Base-by-base conservation (phyloP, 768 basidiomycete genomes). In the Steccherinum ochraceum region DNA sequence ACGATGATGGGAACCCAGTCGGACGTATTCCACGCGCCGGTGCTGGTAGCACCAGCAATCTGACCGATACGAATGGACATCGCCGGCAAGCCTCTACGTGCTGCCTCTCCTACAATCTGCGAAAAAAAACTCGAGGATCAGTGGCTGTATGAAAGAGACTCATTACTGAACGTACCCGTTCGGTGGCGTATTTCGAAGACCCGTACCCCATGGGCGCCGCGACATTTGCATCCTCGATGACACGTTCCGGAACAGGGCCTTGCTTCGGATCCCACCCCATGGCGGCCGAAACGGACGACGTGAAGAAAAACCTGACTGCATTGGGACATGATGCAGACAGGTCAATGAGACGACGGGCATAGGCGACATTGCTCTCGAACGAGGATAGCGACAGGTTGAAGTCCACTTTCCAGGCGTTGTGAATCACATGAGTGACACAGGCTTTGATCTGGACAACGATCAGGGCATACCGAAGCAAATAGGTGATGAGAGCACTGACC, bases 391-490 rank as follows among this genome's bases (percentile, higher is more conserved):
- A 35, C 10, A 63, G 52, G 49, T 65, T 67, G 62, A 75, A 75
- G 53, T 75, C 66, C 11, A 72, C 66, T 12, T 56, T 64, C 72
- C 72, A 74, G 16, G 71, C 72, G 58, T 50, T 30, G 48, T 45
- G 46, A 12, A 56, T 46, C 23, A 55, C 30, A 23, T 45, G 46
- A 10, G 40, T 52, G 12, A 53, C 30, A 41, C 46, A 25, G 16
- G 18, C 18, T 12, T 39, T 40, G 11, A 56, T 49, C 55, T 56
- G 27, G 23, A 19, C n/a, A 13, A 7, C 30, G 2, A 13, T 5
- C 23, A 4, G 12, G 1, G 26, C 23, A n/a, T 18, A 10, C 16
- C 5, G 3, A 5, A 12, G 12, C 11, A 13, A 4, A 23, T 20
- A 11, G 7, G 13, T 24, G 1, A 24, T 45, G 24, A 18, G 18